Evolutionary conservation across 2,329 filamentous ascomycete species (phyloP).

Genomic region (Diplocarpon rosae): DNA sequence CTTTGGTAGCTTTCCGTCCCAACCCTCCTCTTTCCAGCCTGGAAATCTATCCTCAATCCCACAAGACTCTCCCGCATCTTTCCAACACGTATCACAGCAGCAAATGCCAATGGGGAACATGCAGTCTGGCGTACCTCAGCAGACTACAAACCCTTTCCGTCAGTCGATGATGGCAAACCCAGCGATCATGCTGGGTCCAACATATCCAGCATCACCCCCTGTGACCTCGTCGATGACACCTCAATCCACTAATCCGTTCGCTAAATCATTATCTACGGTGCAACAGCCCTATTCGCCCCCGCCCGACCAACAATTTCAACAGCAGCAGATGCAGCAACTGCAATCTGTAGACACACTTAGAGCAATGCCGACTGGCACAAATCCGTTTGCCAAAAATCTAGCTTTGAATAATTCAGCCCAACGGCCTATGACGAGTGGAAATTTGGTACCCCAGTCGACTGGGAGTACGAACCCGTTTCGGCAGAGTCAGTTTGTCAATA

Average conservation of each 20-base stretch:
- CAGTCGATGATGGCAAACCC: constrained; percentile 61
- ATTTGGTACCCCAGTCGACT: constrained; percentile 64
- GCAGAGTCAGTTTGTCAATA: constrained; percentile 81
- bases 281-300: constrained; percentile 27
- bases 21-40: constrained; percentile 45
- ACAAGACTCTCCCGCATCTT: constrained; percentile 42
- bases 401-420: constrained; percentile 14
- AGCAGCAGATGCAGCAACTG: constrained; percentile 31
- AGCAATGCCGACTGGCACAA: constrained; percentile 56
- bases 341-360: constrained; percentile 38
- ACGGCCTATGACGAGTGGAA: constrained; percentile 27
- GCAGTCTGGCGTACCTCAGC: constrained; percentile 38
- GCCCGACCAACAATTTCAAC: constrained; percentile 22
- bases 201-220: constrained; percentile 32
- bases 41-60: constrained; percentile 44
- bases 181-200: constrained; percentile 36
- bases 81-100: constrained; percentile 29
- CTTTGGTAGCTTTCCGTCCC: constrained; percentile 70
- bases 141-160: constrained; percentile 84
- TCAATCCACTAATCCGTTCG: constrained; percentile 80
- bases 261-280: constrained; percentile 43
- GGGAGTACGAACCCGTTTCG: constrained; percentile 92
- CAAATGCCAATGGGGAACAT: constrained; percentile 27
- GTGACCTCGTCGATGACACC: constrained; percentile 38
- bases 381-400: constrained; percentile 53